Evolutionary conservation across 2,329 filamentous ascomycete genomes (phyloP).

Genomic region (Parasarocladium wereldwijsianum): DNA sequence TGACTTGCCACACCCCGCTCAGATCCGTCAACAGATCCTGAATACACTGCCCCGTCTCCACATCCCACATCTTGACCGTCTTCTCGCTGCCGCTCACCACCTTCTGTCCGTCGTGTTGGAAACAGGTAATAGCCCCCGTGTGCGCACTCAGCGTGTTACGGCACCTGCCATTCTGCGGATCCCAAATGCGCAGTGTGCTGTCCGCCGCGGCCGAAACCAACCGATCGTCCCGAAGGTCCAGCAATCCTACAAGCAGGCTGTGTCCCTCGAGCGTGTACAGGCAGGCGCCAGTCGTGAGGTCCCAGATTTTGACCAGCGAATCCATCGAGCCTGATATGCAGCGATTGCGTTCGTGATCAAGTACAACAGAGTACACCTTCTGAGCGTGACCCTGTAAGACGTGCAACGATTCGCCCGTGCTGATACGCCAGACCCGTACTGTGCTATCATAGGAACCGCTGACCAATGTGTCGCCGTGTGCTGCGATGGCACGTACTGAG

Average conservation of each 20-base stretch:
- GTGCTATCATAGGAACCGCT: conserved; percentile 94
- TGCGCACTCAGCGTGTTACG: conserved; percentile 84
- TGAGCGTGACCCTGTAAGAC: conserved; percentile 74
- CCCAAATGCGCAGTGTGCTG: conserved; percentile 91
- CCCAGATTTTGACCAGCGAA: conserved; percentile 95
- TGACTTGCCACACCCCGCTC: conserved; percentile 97
- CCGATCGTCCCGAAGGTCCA: conserved; percentile 79
- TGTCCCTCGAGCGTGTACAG: conserved; percentile 89
- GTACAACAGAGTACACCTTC: conserved; percentile 94
- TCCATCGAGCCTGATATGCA: conserved; percentile 99
- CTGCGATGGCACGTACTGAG: conserved; percentile 90
- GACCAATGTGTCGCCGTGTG: conserved; percentile 87
- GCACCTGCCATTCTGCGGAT: conserved; percentile 82
- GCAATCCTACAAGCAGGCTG: conserved; percentile 74
- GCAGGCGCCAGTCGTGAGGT: conserved; percentile 69
- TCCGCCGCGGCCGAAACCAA: conserved; percentile 93
- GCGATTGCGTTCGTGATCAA: conserved; percentile 80
- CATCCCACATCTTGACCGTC: conserved; percentile 98
- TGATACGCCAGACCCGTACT: conserved; percentile 94
- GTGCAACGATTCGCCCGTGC: conserved; percentile 77
- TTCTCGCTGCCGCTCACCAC: conserved; percentile 93
- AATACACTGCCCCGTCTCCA: conserved; percentile 79
- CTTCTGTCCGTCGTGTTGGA: conserved; percentile 93
- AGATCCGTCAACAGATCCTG: conserved; percentile 87
- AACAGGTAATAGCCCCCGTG: conserved; percentile 94